Evolutionary conservation across 495 filamentous ascomycete genomes (phyloP).

Genomic region (Podospora sp.): DNA sequence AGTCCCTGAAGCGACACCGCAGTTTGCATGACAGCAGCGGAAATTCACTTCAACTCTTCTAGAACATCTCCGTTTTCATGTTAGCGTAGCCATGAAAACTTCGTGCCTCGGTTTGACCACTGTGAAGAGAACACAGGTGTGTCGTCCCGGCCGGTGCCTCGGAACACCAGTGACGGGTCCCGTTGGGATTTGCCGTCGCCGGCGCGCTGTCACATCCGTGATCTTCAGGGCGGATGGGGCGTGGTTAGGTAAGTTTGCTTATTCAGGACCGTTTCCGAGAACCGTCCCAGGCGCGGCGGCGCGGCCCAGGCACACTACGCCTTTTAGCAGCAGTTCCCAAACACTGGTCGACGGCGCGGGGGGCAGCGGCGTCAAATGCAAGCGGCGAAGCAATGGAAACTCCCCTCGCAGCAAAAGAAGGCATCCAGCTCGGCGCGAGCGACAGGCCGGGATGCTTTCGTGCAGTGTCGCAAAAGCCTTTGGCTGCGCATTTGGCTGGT

Average conservation of each 20-base stretch:
- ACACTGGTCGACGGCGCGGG: no score
- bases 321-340: no score
- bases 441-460: neutral
- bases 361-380: neutral
- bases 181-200: neutral
- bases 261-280: neutral
- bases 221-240: neutral
- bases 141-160: neutral
- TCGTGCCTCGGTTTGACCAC: neutral
- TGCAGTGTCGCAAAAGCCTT: neutral
- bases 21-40: neutral
- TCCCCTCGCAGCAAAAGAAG: neutral
- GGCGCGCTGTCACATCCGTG: neutral
- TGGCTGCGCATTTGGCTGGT: neutral
- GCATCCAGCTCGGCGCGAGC: neutral
- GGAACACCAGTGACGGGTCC: neutral
- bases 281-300: neutral
- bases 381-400: neutral
- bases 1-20: neutral
- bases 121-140: neutral
- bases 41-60: neutral
- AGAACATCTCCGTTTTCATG: neutral
- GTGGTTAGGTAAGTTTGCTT: neutral
- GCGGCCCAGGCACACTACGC: neutral
- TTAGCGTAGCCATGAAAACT: neutral